Base-by-base conservation (phyloP, 192 early-diverging fungal species). In the Coemansia sp. region DNA sequence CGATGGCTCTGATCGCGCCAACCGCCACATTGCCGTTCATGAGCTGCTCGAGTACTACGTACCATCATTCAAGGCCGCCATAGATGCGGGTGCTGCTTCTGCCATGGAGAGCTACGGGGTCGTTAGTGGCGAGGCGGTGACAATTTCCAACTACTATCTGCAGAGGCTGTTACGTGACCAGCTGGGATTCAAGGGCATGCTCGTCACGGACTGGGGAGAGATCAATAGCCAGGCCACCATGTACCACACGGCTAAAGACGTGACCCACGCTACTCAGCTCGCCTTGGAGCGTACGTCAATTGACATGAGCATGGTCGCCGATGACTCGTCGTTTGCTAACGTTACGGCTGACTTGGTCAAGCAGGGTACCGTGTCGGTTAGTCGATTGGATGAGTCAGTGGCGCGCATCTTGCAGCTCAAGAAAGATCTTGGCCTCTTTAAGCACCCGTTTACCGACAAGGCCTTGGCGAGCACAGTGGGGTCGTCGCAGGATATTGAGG, bases 241-340 rank as follows among this genome's bases (percentile, higher is more conserved):
- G 14, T 87, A 87, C 64, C 39, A 53, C 16, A 76, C 74, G 2
- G 85, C 75, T 9, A 38, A 38, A 38, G 37, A 20, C 47, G 48
- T 9, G 73, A 75, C 11, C 48, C 84, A 85, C 31, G 84, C 88
- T 1, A 80, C 84, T 69, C 76, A 36, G 52, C 43, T 45, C 43
- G 16, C 83, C 13, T 58, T 89, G 16, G 62, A 75, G 35, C 66
- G 75, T 16, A 87, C 88, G 0, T 75, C 82, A 0, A 59, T 86
- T 3, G 85, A 89, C 61, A 87, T 89, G 83, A 77, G 83, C 52
- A 89, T 89, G 88, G 85, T 87, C 0, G 79, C 88, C 1, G 79
- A 86, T 7, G 84, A 86, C 42, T 59, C 62, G n/a, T 85, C 70
- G 14, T 89, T 89, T 53, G 60, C 83, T 26, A 62, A 69, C 11